Evolutionary conservation across 2,329 filamentous ascomycete species (phyloP).

Genomic region (Gaeumannomyces tritici): DNA sequence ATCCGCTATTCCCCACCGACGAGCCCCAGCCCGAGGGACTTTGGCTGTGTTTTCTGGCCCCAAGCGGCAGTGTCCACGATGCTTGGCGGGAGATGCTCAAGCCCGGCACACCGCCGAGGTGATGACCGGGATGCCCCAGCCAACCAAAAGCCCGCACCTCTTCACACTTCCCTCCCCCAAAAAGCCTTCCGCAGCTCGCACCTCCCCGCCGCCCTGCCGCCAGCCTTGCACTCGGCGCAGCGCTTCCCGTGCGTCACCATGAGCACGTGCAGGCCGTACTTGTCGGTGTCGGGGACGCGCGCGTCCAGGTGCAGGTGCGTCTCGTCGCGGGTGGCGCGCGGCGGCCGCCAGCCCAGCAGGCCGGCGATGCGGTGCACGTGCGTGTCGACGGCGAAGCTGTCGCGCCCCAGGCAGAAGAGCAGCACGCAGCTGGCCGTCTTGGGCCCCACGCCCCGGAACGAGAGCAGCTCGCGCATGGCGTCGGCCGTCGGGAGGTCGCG

Average conservation of each 20-base stretch:
- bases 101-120: no score
- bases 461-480: constrained; percentile 39
- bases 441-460: constrained; percentile 43
- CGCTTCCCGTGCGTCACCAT: constrained; percentile 42
- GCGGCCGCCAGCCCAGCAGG: constrained; percentile 47
- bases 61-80: no score
- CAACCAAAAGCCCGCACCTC: no score
- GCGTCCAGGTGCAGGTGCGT: constrained; percentile 44
- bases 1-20: no score
- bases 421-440: constrained; percentile 48
- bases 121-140: no score
- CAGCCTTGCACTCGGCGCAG: constrained; percentile 20
- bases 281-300: constrained; percentile 39
- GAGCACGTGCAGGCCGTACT: constrained; percentile 45
- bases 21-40: no score
- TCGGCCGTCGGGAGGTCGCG: constrained; percentile 32
- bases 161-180: no score
- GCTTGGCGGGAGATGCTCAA: no score
- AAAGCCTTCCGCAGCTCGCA: not conserved
- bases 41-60: no score
- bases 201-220: not conserved
- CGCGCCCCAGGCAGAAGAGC: constrained; percentile 43
- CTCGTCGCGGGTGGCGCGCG: constrained; percentile 31
- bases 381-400: constrained; percentile 49
- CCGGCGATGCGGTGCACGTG: constrained; percentile 43